Percentiles rank a stretch among this genome's conserved stretches.
phyloP scores from a whole-genome alignment of 352 stramenopile species.

The Globisporangium recalcitrans region DNA sequence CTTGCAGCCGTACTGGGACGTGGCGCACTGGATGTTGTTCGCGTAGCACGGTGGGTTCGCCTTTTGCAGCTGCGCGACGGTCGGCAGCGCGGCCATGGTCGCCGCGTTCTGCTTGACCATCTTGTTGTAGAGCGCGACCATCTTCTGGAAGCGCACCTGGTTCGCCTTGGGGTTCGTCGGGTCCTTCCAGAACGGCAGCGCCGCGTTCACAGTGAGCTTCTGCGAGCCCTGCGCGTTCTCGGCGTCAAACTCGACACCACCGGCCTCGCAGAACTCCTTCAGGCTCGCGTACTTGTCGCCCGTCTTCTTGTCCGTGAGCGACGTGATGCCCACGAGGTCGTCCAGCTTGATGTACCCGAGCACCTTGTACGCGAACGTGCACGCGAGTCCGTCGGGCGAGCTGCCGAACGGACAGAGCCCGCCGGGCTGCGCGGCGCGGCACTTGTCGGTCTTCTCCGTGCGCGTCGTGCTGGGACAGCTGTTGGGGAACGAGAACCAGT shows the following conservation, averaged over 20 bases:
- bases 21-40: slow-evolving; percentile 51
- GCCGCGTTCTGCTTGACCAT: slow-evolving; percentile 20
- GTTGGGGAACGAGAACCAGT: slow-evolving; percentile 40
- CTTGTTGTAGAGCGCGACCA: slow-evolving; percentile 66
- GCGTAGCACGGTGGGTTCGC: slow-evolving; percentile 67
- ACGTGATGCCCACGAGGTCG: slow-evolving; percentile 58
- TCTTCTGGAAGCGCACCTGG: slow-evolving; percentile 29
- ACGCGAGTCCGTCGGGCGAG: slow-evolving; percentile 39
- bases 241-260: slow-evolving; percentile 44
- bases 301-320: slow-evolving; percentile 21
- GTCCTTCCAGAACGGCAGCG: slow-evolving; percentile 58
- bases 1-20: slow-evolving; percentile 37
- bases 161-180: slow-evolving; percentile 43
- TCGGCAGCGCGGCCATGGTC: slow-evolving; percentile 49
- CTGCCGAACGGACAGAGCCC: slow-evolving; percentile 41
- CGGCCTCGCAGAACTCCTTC: slow-evolving; percentile 42
- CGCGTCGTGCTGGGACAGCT: slow-evolving; percentile 14
- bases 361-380: slow-evolving; percentile 57
- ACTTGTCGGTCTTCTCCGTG: slow-evolving; percentile 13
- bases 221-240: slow-evolving; percentile 24
- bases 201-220: slow-evolving; percentile 31
- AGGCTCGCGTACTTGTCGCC: slow-evolving; percentile 28
- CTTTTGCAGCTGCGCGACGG: slow-evolving; percentile 27
- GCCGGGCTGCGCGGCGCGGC: slow-evolving; percentile 20
- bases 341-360: slow-evolving; percentile 52